These are phyloP conservation scores for Delonix regia DNA, from an alignment of 306 rosid genomes.

Conservation along the genomic window DNA sequence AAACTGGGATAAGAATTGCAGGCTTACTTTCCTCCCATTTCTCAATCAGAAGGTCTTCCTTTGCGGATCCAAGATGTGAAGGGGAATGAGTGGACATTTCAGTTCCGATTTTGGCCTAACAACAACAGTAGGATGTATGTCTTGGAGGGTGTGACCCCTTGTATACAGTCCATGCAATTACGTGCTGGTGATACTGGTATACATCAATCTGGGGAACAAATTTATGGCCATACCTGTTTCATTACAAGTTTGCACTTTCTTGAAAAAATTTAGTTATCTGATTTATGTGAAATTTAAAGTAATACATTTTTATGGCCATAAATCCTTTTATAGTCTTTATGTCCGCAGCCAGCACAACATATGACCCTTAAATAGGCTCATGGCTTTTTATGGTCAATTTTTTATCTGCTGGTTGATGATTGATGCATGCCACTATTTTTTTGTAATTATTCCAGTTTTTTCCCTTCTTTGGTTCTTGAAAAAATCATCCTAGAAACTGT, in stretches of 20 bases:
- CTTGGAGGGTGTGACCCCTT: constrained; percentile 76
- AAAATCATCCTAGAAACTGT: not conserved
- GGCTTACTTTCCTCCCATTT: constrained; percentile 89
- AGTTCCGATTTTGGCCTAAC: constrained; percentile 83
- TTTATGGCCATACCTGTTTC: not conserved
- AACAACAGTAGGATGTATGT: constrained; percentile 87
- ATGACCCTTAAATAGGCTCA: not conserved
- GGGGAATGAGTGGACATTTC: constrained; percentile 77
- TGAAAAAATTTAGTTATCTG: not conserved
- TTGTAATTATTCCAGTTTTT: not conserved
- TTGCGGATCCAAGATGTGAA: constrained; percentile 73
- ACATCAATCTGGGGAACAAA: not conserved
- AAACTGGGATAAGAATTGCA: constrained; percentile 47
- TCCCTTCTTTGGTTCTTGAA: not conserved
- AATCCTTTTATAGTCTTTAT: not conserved
- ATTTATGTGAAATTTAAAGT: not conserved
- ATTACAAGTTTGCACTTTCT: not conserved
- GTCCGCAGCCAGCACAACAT: not conserved
- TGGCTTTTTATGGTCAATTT: not conserved
- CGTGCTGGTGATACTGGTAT: constrained; percentile 79
- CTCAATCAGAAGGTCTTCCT: constrained; percentile 95
- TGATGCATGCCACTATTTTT: not conserved
- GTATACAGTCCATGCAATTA: constrained; percentile 81
- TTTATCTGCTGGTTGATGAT: not conserved
- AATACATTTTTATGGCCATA: not conserved